Conservation (phyloP, 225 moss, liverwort and hornwort species). For the Bryum argenteum region DNA sequence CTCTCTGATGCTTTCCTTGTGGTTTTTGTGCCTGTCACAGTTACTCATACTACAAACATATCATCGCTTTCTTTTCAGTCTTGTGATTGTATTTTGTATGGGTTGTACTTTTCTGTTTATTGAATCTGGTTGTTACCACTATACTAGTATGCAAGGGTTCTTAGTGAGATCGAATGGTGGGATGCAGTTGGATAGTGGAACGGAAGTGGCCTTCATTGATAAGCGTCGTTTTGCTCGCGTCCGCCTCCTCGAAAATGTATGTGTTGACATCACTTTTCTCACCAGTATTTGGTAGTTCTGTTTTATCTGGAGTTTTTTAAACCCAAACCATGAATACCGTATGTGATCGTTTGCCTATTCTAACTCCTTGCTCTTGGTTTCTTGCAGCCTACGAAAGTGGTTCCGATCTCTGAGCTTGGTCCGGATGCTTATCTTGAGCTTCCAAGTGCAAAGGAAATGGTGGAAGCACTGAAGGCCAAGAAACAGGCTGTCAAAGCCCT, state of each 20-base stretch:
- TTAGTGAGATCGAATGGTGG: conserved; percentile 18
- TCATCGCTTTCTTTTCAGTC: background rate
- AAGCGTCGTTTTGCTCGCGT: conserved; percentile 73
- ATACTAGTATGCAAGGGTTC: too few relatives aligned
- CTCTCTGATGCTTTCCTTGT: background rate
- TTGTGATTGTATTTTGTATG: background rate
- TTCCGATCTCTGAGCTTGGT: conserved; percentile 66
- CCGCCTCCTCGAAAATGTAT: conserved; percentile 65
- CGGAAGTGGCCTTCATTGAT: conserved; percentile 70
- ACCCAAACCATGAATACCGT: background rate
- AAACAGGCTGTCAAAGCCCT: conserved; percentile 60
- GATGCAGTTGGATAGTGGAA: conserved; percentile 65
- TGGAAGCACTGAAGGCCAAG: conserved; percentile 39
- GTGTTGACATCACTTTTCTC: background rate
- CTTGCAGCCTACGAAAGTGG: conserved; percentile 55
- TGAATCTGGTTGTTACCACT: background rate
- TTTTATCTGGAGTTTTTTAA: background rate
- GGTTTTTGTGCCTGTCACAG: background rate
- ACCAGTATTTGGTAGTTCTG: background rate
- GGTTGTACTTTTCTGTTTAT: background rate
- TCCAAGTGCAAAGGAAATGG: conserved; percentile 46
- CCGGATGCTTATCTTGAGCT: conserved; percentile 63
- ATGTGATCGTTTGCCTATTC: background rate
- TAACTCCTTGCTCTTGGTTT: background rate
- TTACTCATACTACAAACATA: background rate